Base-by-base conservation (phyloP, 805 yeast genomes). In the Nakazawaea siamensis region DNA sequence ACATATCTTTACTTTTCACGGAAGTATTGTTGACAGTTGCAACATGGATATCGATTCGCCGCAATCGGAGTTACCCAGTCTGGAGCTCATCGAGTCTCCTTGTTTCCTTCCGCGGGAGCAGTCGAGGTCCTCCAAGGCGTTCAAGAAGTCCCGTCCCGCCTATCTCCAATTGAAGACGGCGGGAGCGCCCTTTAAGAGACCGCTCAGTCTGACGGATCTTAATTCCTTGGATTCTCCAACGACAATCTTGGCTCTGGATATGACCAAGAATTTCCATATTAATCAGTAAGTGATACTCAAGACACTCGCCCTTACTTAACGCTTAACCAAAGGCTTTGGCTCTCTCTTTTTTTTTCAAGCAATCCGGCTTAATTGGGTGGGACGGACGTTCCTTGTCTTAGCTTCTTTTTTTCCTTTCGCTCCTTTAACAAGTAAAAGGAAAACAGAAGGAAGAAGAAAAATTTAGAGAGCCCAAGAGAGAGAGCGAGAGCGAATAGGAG, bases 221-320 rank as follows among this genome's bases (percentile, higher is more conserved):
- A 18, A 17, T 9, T 4, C n/a, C 18, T 58, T 56, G 29, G 68
- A 63, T 37, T 55, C 66, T 2, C 70, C 72, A 8, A 52, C 63
- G 4, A 49, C 63, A 0, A 54, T 51, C 1, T 43, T 61, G 18
- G 62, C 63, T 4, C 64, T 60, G 19, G 64, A 60, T 37, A 48
- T 61, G 20, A 47, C 57, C 9, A 49, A 57, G 23, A 60, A 61
- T 44, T 59, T 60, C 42, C 65, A 58, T 40, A 57, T 59, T 12
- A 37, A 33, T 28, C 25, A 27, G 39, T 37, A 24, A 27, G 39
- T 37, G 23, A 20, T 20, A 10, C 23, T 20, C 23, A 8, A 7
- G 23, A 20, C 23, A 20, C 23, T 20, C 23, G 7, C 10, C 10
- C 23, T 8, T 20, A n/a, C n/a, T n/a, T n/a, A n/a, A n/a, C n/a